These are phyloP conservation scores for Populus tomentosa DNA, from an alignment of 441 rosid genomes.

Conservation along the genomic window DNA sequence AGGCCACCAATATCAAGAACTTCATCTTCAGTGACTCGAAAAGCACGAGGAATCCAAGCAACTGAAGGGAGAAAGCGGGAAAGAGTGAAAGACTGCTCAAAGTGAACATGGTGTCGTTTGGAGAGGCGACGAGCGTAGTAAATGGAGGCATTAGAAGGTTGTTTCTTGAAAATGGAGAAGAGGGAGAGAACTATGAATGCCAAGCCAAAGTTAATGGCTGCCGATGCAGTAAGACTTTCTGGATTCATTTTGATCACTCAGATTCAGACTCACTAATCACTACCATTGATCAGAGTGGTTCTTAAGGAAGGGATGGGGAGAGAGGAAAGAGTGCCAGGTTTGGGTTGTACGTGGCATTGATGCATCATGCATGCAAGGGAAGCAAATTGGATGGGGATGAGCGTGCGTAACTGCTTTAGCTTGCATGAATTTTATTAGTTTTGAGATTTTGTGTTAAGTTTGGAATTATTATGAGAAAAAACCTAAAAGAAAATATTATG, in stretches of 20 bases:
- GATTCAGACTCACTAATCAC: neutral
- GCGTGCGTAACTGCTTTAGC: neutral
- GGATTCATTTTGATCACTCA: slow-evolving; percentile 43
- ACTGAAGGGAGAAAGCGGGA: slow-evolving; percentile 72
- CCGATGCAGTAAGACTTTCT: slow-evolving; percentile 70
- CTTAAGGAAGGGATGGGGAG: neutral
- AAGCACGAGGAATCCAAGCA: slow-evolving; percentile 77
- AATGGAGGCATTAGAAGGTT: slow-evolving; percentile 63
- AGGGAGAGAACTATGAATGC: slow-evolving; percentile 61
- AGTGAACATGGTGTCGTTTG: slow-evolving; percentile 26
- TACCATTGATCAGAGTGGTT: neutral
- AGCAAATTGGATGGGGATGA: neutral
- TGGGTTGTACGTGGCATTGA: neutral
- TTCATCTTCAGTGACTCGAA: slow-evolving; percentile 66
- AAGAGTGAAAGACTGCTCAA: slow-evolving; percentile 33
- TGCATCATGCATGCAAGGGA: neutral
- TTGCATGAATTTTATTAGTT: neutral
- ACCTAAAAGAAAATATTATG: too few relatives aligned
- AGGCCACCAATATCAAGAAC: slow-evolving; percentile 61
- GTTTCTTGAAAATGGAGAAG: slow-evolving; percentile 79
- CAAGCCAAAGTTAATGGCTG: slow-evolving; percentile 68
- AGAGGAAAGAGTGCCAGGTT: neutral
- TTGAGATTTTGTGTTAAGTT: neutral
- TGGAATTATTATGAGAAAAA: neutral
- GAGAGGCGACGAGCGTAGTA: slow-evolving; percentile 83